These are phyloP conservation scores for Umbelopsis isabellina DNA, from an alignment of 192 early-diverging fungal genomes.

Conservation along the genomic window DNA sequence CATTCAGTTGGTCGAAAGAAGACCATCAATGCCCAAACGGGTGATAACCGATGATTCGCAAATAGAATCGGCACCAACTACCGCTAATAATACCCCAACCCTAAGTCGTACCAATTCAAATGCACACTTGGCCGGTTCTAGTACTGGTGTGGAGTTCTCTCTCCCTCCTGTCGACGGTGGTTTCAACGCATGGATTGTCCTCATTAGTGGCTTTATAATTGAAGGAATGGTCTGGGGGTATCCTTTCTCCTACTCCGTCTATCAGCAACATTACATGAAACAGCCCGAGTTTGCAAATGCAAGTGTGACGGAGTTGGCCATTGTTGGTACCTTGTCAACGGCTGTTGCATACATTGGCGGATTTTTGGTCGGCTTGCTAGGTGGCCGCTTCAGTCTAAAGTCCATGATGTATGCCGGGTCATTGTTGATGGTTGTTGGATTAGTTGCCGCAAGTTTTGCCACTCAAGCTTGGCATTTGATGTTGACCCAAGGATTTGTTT, in stretches of 20 bases:
- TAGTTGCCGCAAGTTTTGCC: constrained; percentile 62
- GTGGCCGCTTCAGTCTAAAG: constrained; percentile 20
- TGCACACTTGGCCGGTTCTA: neutral
- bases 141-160: constrained; percentile 26
- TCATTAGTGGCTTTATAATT: constrained; percentile 13
- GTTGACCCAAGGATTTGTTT: constrained; percentile 65
- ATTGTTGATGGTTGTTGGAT: constrained; percentile 42
- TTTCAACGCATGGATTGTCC: constrained; percentile 16
- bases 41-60: neutral
- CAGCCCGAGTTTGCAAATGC: constrained; percentile 7
- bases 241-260: constrained; percentile 17
- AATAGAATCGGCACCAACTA: neutral
- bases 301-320: constrained; percentile 23
- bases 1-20: neutral
- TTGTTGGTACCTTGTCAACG: constrained; percentile 37
- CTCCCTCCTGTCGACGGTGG: constrained; percentile 26
- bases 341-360: constrained; percentile 27
- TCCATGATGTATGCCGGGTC: constrained; percentile 22
- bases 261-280: constrained; percentile 9
- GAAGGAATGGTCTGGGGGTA: constrained; percentile 25
- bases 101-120: constrained; percentile 2
- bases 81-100: neutral
- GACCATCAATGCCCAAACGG: neutral
- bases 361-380: constrained; percentile 33
- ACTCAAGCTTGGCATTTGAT: constrained; percentile 70